Base-by-base conservation (phyloP, 2,329 filamentous ascomycete genomes). In the Pezicula rhizophila region DNA sequence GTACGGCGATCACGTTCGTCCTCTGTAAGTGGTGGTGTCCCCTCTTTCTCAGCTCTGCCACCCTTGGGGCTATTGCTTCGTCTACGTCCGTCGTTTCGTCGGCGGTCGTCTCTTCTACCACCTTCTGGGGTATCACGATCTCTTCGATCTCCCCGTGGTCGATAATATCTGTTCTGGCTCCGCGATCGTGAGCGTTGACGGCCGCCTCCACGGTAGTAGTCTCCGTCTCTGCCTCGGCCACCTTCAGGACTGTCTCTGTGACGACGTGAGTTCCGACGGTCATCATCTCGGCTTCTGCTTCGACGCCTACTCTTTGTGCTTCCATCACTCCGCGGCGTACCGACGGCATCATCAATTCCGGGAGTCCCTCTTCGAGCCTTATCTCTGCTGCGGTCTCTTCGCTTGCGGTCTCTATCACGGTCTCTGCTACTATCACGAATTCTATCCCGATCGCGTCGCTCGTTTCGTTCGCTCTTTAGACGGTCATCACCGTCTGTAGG, bases 1-100 rank as follows among this genome's bases (percentile, higher is more conserved):
- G 95, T 99, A 62, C 93, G 87, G 61, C 89, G 86, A 72, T 99
- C 93, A 64, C 92, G 87, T 71, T 99, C 93, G 70, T 97, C 93
- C 68, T 96, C 91, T 61, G 87, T 96, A 52, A 87, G 81, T 64
- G 87, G 83, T 25, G 89, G 85, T 46, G 85, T 83, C 49, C 66
- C 68, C 54, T 80, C 78, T 58, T 42, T 42, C 11, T 42, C 25
- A 25, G 23, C 20, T 23, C 40, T 42, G n/a, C 20, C 20, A 69
- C 64, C 56, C 54, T 66, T 66, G 47, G 67, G 68, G 49, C 65
- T 67, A 53, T 68, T 68, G 57, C 66, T 67, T 52, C 63, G 59
- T 52, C 69, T 67, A 49, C 66, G 62, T 28, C 52, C 56, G 42
- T 60, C 69, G 64, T 57, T 66, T 67, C 50, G 67, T 61, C 56